phyloP scores from a whole-genome alignment of 2,329 filamentous ascomycete species.

The Rhinocladiella mackenziei region DNA sequence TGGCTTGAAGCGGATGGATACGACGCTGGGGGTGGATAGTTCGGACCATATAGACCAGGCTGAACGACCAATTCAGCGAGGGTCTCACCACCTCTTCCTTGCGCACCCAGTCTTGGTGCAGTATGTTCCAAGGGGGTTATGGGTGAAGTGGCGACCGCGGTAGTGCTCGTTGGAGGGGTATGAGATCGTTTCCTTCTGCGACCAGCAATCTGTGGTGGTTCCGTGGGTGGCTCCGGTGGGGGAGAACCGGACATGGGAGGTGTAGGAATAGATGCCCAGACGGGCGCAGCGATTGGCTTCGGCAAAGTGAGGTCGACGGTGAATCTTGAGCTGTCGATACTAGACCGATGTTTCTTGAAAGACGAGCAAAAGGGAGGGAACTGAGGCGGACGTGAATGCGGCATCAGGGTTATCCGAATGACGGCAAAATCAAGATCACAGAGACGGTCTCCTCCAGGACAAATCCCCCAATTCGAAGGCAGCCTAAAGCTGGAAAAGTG shows the following conservation, averaged over 20 bases:
- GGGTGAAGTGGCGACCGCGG: constrained; percentile 20
- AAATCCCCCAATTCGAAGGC: constrained; percentile 1
- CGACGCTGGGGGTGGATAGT: constrained; percentile 17
- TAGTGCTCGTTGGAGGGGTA: constrained; percentile 29
- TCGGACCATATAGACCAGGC: constrained; percentile 15
- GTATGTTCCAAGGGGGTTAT: constrained; percentile 14
- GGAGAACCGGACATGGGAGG: constrained; percentile 45
- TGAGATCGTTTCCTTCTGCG: constrained; percentile 34
- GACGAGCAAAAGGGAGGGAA: constrained; percentile 23
- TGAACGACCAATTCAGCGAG: constrained; percentile 11
- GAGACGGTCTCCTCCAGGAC: constrained; percentile 1
- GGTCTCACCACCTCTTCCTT: constrained; percentile 20
- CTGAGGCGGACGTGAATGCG: constrained; percentile 26
- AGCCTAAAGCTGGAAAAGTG: constrained; percentile 4
- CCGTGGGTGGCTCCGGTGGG: constrained; percentile 37
- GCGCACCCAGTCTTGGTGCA: constrained; percentile 21
- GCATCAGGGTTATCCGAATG: constrained; percentile 24
- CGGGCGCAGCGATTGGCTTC: constrained; percentile 32
- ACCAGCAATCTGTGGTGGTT: constrained; percentile 37
- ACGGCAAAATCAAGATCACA: constrained; percentile 3
- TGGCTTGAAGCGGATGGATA: constrained; percentile 17
- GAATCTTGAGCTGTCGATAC: constrained; percentile 30
- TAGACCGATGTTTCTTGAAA: constrained; percentile 31
- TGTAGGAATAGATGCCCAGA: constrained; percentile 38
- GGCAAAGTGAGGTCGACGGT: constrained; percentile 31